Evolutionary conservation across 2,329 filamentous ascomycete species (phyloP), one percentile per base, ranked within the genome.

Genomic region (Fusarium concolor): DNA sequence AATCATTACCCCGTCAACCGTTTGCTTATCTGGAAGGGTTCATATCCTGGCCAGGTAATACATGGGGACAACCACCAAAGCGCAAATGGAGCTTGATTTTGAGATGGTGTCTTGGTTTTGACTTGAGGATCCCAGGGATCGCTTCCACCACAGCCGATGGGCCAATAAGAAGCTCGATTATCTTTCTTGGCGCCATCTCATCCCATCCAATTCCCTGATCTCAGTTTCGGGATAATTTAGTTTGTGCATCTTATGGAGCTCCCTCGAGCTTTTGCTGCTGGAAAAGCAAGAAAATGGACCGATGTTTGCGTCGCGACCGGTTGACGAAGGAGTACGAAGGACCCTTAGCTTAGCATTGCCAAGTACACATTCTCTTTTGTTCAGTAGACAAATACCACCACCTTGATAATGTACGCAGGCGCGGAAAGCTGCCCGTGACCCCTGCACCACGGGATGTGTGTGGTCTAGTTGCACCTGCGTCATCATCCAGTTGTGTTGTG

Each of bases 391-490:
- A 18, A 31, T 63, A 59, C 53, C 24, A 17, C 15, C 39, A 22
- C 33, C 11, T 44, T 50, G 47, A 52, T 63, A 59, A 43, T 39
- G 46, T n/a, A n/a, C n/a, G n/a, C 14, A 20, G 28, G 38, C 24
- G 49, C 41, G 26, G 7, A 9, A 8, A 39, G 20, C 41, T 51
- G 33, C 41, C 54, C 58, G 38, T 43, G 46, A 60, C 35, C 67
- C 67, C 62, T 68, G 66, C 35, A 54, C 41, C 35, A 38, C 38
- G 18, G 28, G 42, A 37, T 35, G 29, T 31, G 29, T 37, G 33
- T 47, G 41, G 15, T 56, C 44, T 58, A 62, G 68, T 61, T 66
- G 65, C 68, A 71, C 62, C 58, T 71, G 68, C 68, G 68, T 71
- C 68, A 71, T 71, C 60, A 62, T 50, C 45, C 31, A 67, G 18